phyloP scores from a whole-genome alignment of 2,329 filamentous ascomycete species.

The Aspergillus sp. region DNA sequence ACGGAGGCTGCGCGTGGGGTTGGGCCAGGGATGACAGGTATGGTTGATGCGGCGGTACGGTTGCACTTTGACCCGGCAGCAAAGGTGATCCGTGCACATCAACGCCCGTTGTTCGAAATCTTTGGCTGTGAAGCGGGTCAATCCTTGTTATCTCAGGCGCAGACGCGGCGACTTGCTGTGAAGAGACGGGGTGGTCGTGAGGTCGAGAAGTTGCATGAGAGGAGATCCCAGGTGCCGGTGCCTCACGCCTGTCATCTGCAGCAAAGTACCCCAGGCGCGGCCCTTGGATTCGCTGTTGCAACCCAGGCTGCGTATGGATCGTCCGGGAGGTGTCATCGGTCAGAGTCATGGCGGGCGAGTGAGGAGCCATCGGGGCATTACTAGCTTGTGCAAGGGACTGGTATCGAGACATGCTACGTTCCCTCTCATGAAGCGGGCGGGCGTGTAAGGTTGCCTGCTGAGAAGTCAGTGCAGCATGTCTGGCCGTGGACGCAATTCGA shows the following conservation, averaged over 20 bases:
- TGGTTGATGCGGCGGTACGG: slow-evolving; percentile 22
- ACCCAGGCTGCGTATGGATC: slow-evolving; percentile 31
- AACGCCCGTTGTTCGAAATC: slow-evolving; percentile 19
- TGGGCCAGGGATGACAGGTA: slow-evolving; percentile 26
- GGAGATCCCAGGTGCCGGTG: slow-evolving; percentile 21
- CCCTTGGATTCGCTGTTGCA: slow-evolving; percentile 37
- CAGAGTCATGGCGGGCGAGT: slow-evolving; percentile 17
- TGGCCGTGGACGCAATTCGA: slow-evolving; percentile 31
- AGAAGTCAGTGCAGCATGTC: slow-evolving; percentile 30
- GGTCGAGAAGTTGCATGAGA: slow-evolving; percentile 25
- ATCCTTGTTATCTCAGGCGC: slow-evolving; percentile 35
- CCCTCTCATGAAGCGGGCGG: slow-evolving; percentile 35
- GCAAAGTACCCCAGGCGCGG: slow-evolving; percentile 47
- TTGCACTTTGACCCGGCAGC: slow-evolving; percentile 17
- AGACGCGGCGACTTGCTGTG: slow-evolving; percentile 29
- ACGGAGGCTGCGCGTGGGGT: slow-evolving; percentile 21
- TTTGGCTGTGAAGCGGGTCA: slow-evolving; percentile 30
- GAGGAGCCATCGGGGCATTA: slow-evolving; percentile 27
- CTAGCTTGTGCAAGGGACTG: slow-evolving; percentile 42
- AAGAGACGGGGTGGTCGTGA: slow-evolving; percentile 31
- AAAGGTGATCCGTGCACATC: slow-evolving; percentile 26
- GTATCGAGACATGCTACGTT: slow-evolving; percentile 35
- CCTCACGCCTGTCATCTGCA: slow-evolving; percentile 41
- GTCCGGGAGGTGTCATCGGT: slow-evolving; percentile 36
- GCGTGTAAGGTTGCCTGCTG: slow-evolving; percentile 33